Percentiles rank a stretch among this genome's conserved stretches.
Evolutionary conservation across 2,329 filamentous ascomycete species (phyloP).

Genomic region (Colletotrichum sp.): DNA sequence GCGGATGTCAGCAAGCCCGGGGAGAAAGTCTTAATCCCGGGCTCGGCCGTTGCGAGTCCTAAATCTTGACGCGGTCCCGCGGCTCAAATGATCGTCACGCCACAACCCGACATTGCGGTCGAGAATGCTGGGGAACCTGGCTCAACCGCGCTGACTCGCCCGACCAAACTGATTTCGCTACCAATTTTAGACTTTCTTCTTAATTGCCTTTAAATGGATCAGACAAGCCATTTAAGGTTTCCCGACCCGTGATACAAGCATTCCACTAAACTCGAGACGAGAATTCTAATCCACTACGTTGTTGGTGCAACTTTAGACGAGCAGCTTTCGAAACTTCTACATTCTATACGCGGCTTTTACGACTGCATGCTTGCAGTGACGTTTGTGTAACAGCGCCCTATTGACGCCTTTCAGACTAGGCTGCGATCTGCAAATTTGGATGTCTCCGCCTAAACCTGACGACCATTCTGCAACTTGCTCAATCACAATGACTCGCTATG

Average conservation of each 20-base stretch:
- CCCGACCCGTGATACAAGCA: neutral
- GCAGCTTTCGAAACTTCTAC: neutral
- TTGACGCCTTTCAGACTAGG: neutral
- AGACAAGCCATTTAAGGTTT: neutral
- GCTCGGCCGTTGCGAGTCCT: accelerated
- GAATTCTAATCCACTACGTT: neutral
- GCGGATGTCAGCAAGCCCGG: neutral
- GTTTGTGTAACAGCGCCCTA: neutral
- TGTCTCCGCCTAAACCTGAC: neutral
- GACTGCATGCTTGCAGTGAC: neutral
- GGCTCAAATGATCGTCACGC: neutral
- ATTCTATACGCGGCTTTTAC: neutral
- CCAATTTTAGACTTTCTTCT: neutral
- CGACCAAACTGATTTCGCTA: neutral
- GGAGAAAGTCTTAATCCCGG: neutral
- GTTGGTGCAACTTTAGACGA: neutral
- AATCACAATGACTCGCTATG: neutral
- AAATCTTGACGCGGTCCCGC: neutral
- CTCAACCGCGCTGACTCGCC: neutral
- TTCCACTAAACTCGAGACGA: neutral
- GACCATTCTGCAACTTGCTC: neutral
- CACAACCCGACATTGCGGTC: neutral
- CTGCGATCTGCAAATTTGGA: neutral
- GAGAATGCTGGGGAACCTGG: neutral
- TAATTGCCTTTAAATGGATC: neutral